Conservation (phyloP, 257 asterid genomes). For the Eucommia ulmoides region DNA sequence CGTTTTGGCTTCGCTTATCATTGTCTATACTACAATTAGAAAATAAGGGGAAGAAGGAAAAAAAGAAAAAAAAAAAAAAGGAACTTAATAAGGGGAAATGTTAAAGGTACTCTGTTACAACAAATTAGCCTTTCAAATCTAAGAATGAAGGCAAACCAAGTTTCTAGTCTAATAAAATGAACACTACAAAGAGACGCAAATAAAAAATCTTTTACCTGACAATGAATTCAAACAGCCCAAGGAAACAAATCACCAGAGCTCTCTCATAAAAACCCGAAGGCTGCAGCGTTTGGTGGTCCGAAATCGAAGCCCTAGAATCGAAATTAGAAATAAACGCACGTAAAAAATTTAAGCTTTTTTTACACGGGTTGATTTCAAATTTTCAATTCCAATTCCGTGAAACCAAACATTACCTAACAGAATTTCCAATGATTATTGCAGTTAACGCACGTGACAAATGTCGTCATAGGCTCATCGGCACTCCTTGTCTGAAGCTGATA, state of each 20-base stretch:
- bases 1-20: no score
- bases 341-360: not conserved
- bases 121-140: not conserved
- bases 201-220: not conserved
- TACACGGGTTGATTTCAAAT: not conserved
- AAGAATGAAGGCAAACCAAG: no score
- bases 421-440: slow-evolving; percentile 86
- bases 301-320: not conserved
- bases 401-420: no score
- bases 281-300: not conserved
- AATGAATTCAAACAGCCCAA: not conserved
- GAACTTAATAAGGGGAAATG: no score
- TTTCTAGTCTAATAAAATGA: no score
- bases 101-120: not conserved
- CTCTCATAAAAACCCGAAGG: not conserved
- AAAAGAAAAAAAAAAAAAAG: not conserved
- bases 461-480: slow-evolving; percentile 99
- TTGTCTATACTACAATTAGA: no score
- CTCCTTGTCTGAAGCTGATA: slow-evolving; percentile 94
- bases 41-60: no score
- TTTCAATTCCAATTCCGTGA: no score
- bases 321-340: no score
- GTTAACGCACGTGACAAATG: slow-evolving; percentile 84
- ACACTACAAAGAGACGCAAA: no score
- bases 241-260: no score